Conservation (phyloP, 2,329 filamentous ascomycete species). For the Berkeleyomyces basicola region DNA sequence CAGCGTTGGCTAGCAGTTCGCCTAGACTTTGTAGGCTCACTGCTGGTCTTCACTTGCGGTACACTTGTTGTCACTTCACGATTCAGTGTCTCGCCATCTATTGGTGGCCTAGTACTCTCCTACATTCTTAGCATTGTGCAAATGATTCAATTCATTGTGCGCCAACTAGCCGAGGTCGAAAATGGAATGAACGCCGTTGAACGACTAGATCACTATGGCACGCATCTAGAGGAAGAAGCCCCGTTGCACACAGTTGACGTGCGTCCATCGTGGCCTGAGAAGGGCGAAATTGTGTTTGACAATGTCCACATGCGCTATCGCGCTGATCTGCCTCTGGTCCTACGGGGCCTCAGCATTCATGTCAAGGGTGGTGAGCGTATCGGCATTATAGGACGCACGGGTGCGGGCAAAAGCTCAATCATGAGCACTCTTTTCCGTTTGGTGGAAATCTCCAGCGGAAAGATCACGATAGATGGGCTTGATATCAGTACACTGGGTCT, state of each 20-base stretch:
- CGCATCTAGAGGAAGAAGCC: slow-evolving; percentile 73
- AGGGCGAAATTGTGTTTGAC: slow-evolving; percentile 63
- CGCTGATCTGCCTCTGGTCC: slow-evolving; percentile 51
- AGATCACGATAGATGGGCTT: slow-evolving; percentile 47
- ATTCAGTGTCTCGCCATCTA: slow-evolving; percentile 71
- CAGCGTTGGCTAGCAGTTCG: slow-evolving; percentile 84
- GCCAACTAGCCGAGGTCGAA: slow-evolving; percentile 87
- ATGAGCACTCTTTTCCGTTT: slow-evolving; percentile 71
- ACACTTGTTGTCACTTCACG: slow-evolving; percentile 85
- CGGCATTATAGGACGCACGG: slow-evolving; percentile 66
- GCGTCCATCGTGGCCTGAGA: slow-evolving; percentile 64
- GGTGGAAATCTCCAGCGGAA: slow-evolving; percentile 45
- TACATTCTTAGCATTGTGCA: slow-evolving; percentile 90
- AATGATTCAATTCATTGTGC: slow-evolving; percentile 89
- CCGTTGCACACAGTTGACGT: slow-evolving; percentile 63
- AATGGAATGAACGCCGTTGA: slow-evolving; percentile 98
- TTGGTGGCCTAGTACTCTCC: slow-evolving; percentile 71
- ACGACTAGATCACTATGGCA: slow-evolving; percentile 79
- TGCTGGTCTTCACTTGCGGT: slow-evolving; percentile 73
- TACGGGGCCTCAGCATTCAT: slow-evolving; percentile 54
- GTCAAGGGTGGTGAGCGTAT: slow-evolving; percentile 62
- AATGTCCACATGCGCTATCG: slow-evolving; percentile 69
- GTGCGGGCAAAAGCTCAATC: slow-evolving; percentile 69
- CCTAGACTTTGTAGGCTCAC: slow-evolving; percentile 67
- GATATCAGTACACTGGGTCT: slow-evolving; percentile 60